phyloP scores from a whole-genome alignment of 495 filamentous ascomycete species.

The Trichoderma asperelloides region DNA sequence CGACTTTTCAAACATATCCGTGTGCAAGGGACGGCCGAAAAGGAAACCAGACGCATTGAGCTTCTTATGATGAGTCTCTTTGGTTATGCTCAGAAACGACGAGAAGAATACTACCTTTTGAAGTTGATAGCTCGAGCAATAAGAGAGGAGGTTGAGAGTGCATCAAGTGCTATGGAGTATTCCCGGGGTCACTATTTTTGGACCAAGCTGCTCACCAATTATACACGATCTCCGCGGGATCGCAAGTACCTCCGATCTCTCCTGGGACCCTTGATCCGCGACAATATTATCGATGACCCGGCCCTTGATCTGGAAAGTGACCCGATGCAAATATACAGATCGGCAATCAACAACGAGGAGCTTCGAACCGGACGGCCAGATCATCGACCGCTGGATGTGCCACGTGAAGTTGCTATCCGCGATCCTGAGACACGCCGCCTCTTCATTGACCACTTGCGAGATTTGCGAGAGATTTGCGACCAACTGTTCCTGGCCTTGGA shows the following conservation, averaged over 20 bases:
- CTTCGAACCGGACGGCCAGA: constrained; percentile 82
- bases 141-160: constrained; percentile 76
- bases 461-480: constrained; percentile 86
- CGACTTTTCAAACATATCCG: constrained; percentile 75
- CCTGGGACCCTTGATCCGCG: constrained; percentile 69
- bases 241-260: constrained; percentile 85
- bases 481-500: constrained; percentile 77
- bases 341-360: constrained; percentile 92
- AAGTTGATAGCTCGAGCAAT: constrained; percentile 78
- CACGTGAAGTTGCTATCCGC: constrained; percentile 84
- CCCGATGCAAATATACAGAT: constrained; percentile 93
- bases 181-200: constrained; percentile 88
- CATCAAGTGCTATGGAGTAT: constrained; percentile 69
- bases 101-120: constrained; percentile 94
- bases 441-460: constrained; percentile 88
- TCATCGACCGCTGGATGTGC: constrained; percentile 66
- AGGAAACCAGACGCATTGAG: constrained; percentile 84
- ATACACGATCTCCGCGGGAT: constrained; percentile 85
- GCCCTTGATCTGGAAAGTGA: constrained; percentile 92
- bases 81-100: constrained; percentile 90
- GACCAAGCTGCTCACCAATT: constrained; percentile 74
- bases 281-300: constrained; percentile 85
- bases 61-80: constrained; percentile 95
- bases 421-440: constrained; percentile 84
- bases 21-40: constrained; percentile 79